Evolutionary conservation across 768 basidiomycete species (phyloP).

Genomic region (Leccinum fibrillosum): DNA sequence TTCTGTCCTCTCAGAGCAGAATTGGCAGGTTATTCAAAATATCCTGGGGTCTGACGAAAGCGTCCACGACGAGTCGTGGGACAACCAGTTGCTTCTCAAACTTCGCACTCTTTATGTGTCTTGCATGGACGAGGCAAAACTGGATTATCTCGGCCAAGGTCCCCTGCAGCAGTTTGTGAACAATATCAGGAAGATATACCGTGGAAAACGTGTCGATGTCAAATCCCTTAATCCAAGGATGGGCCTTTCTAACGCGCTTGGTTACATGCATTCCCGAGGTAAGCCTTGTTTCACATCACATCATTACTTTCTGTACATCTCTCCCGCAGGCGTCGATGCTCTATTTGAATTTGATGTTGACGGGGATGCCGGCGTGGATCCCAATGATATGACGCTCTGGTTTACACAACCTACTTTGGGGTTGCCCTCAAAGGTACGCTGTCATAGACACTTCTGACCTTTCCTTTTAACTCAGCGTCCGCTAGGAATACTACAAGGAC

Average conservation of each 20-base stretch:
- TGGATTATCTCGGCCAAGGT: constrained; percentile 67
- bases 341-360: constrained; percentile 83
- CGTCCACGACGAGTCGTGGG: constrained; percentile 40
- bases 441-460: background rate
- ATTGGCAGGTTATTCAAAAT: constrained; percentile 71
- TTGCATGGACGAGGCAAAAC: constrained; percentile 75
- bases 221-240: constrained; percentile 35
- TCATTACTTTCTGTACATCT: background rate
- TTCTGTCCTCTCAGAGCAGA: constrained; percentile 66
- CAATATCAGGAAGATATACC: constrained; percentile 57
- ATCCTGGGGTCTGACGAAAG: constrained; percentile 54
- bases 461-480: background rate
- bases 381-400: constrained; percentile 83
- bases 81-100: constrained; percentile 58
- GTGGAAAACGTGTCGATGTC: constrained; percentile 46
- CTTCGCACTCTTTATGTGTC: constrained; percentile 71
- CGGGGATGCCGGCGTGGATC: constrained; percentile 83
- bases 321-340: constrained; percentile 60
- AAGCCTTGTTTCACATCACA: constrained; percentile 15
- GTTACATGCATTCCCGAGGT: constrained; percentile 88
- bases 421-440: constrained; percentile 77
- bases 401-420: constrained; percentile 79
- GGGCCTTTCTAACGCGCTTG: constrained; percentile 77
- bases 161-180: constrained; percentile 71
- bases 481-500: constrained; percentile 88